These are phyloP conservation scores for Russula lepida DNA, from an alignment of 768 basidiomycete species.

Conservation along the genomic window DNA sequence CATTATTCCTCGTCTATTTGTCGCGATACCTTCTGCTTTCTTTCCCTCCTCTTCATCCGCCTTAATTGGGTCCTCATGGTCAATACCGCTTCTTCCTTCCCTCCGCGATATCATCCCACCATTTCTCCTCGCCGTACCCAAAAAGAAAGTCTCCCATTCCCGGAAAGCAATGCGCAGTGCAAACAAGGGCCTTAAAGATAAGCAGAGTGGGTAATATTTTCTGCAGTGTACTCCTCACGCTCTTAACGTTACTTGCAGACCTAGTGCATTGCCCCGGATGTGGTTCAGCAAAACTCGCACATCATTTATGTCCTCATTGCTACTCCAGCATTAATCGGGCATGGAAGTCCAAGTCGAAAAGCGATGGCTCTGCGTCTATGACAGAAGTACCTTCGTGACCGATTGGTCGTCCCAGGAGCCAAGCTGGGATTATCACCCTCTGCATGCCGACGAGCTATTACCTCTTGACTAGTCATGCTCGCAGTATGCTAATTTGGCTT, in stretches of 20 bases:
- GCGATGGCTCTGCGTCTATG: neutral
- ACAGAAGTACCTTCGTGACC: neutral
- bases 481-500: neutral
- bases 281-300: constrained; percentile 79
- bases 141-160: constrained; percentile 88
- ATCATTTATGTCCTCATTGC: constrained; percentile 79
- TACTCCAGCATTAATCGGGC: constrained; percentile 59
- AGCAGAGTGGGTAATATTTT: constrained; percentile 53
- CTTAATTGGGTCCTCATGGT: constrained; percentile 26
- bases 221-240: neutral
- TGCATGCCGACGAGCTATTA: neutral
- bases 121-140: constrained; percentile 86
- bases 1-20: constrained; percentile 19
- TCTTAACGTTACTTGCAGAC: constrained; percentile 39
- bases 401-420: neutral
- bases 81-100: constrained; percentile 36
- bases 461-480: neutral
- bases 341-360: constrained; percentile 42
- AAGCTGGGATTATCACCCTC: neutral
- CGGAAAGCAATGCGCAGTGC: constrained; percentile 91
- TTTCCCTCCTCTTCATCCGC: constrained; percentile 24
- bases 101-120: constrained; percentile 76
- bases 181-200: constrained; percentile 93
- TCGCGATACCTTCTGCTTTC: constrained; percentile 22
- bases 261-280: constrained; percentile 88